phyloP scores from a whole-genome alignment of 495 filamentous ascomycete species.

The Podospora bellae-mahoneyi region DNA sequence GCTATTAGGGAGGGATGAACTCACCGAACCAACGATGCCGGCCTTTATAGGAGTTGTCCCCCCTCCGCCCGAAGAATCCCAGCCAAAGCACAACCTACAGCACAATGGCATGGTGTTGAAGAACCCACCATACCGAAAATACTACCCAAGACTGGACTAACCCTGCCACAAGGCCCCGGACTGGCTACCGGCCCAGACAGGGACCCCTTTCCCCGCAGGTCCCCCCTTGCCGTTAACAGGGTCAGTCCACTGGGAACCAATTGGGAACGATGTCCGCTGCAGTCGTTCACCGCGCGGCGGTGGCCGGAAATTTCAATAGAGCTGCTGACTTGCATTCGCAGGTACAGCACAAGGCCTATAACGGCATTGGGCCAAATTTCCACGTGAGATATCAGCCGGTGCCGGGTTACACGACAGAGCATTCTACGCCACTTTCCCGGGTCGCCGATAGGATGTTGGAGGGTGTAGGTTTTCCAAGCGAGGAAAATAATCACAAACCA shows the following conservation, averaged over 20 bases:
- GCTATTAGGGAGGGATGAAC: background rate
- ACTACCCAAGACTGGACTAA: conserved; percentile 5
- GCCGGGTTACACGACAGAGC: background rate
- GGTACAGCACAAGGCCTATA: background rate
- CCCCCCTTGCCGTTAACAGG: background rate
- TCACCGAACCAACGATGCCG: background rate
- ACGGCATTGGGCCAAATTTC: background rate
- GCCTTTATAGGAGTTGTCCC: background rate
- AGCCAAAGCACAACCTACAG: background rate
- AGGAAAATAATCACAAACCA: background rate
- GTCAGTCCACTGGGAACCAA: background rate
- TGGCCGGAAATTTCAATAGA: background rate
- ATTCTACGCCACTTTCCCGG: background rate
- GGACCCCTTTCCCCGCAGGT: background rate
- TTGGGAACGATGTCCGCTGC: background rate
- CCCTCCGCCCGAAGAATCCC: background rate
- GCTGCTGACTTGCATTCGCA: background rate
- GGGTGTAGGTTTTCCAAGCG: background rate
- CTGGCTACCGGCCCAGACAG: background rate
- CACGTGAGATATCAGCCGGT: background rate
- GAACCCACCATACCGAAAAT: conserved; percentile 1
- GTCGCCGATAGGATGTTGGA: background rate
- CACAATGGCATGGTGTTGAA: background rate
- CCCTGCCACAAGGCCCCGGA: background rate
- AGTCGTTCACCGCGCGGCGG: background rate